Base-by-base conservation (phyloP, 768 basidiomycete genomes). In the Candolleomyces aberdarensis region DNA sequence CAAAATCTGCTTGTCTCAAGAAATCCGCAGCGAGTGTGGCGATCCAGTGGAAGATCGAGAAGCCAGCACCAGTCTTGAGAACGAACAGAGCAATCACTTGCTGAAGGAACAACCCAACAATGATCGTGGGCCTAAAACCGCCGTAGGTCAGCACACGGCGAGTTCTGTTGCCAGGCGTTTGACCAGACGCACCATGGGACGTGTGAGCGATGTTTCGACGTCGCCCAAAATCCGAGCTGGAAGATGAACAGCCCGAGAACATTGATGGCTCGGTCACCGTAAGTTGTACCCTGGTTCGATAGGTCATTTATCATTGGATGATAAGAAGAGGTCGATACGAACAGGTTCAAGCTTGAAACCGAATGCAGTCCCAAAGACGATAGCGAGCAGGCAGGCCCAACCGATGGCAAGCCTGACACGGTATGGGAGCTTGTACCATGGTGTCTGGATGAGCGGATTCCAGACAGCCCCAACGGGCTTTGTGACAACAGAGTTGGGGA, bases 1-100 rank as follows among this genome's bases (percentile, higher is more conserved):
- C 94, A 43, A 79, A 82, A 59, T 83, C 72, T 26, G 85, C 88
- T 72, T 91, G 78, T 14, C 71, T 71, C 59, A 96, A 80, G 75
- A 94, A 93, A 72, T 93, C 91, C n/a, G 82, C 78, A 6, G 92
- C 92, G 15, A 92, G 83, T 52, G 75, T 81, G 4, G 94, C 91
- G 62, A 95, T 83, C 85, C 91, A 94, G 55, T 78, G 82, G 81
- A 97, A 96, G 58, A 96, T 82, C 20, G 81, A 82, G 74, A 89
- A 94, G 19, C 94, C 94, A 49, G 92, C 93, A 49, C 77, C 76
- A 13, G 87, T 83, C 76, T 94, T 95, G 67, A 97, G 82, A 39
- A 96, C 94, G 71, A 96, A 94, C 48, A 96, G 80, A 1, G 94
- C 94, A 50, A 96, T 84, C 17, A 78, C 84, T 76, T 95, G 93